Base-by-base conservation (phyloP, 352 stramenopile species). In the Pythium aquatile region DNA sequence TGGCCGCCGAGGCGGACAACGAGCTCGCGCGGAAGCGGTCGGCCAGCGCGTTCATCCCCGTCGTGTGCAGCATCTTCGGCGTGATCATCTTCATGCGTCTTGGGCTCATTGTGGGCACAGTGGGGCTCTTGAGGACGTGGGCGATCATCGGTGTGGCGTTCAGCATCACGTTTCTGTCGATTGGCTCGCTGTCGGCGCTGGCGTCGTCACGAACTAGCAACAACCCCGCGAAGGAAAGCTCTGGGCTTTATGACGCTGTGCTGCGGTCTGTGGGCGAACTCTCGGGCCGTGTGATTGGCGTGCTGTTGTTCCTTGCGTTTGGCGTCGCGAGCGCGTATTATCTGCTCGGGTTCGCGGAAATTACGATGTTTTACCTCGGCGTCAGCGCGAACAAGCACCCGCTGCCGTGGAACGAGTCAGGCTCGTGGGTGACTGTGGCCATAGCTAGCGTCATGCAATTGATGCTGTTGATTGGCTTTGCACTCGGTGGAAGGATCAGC, bases 1-100 rank as follows among this genome's bases (percentile, higher is more conserved):
- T 61, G 46, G 66, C 49, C 14, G 61, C 73, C n/a, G 61, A 73
- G 16, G 54, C 65, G 3, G 65, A 74, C 49, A 44, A 72, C n/a
- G 57, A 67, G 47, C 57, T 66, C 2, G 55, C 56, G 35, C 64
- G 53, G 4, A 61, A 65, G 11, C 55, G 54, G 7, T 58, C 58
- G 33, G 51, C 53, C 33, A 74, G 75, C 61, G 72, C 74, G 28
- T 78, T 83, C 58, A 61, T 77, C 42, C 78, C 78, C 8, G 76
- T 84, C 10, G 74, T 78, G 32, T 81, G 69, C 68, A 81, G 74
- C 29, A 79, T 87, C 66, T 79, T 87, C 55, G 76, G 74, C 62
- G 74, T 83, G 29, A 73, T 83, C 54, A 71, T 87, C 59, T 81
- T 87, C 60, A 81, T 87, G 69, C 73, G 76, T 2, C 66, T 87